Percentiles rank a stretch among this genome's conserved stretches.
phyloP scores from a whole-genome alignment of 352 stramenopile genomes.

The Globisporangium perplexum region DNA sequence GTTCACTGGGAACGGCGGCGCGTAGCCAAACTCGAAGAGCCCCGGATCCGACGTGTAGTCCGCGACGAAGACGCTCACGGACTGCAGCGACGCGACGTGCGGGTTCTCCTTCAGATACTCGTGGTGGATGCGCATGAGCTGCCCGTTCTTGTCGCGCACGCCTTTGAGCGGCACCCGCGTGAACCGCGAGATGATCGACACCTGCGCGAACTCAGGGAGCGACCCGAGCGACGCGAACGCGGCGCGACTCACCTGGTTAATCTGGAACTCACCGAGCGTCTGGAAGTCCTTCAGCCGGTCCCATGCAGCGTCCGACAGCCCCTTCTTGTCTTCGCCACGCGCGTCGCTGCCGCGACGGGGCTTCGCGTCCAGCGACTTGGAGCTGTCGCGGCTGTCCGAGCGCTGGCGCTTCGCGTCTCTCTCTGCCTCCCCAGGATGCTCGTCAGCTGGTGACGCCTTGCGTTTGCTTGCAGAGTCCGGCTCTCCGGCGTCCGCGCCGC shows the following conservation, averaged over 20 bases:
- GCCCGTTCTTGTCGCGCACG: slow-evolving; percentile 72
- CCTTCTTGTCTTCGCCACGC: slow-evolving; percentile 35
- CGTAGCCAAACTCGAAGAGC: slow-evolving; percentile 67
- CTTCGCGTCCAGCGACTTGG: slow-evolving; percentile 15
- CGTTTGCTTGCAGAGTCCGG: background rate
- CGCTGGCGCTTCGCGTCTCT: slow-evolving; percentile 17
- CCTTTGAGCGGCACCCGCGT: slow-evolving; percentile 49
- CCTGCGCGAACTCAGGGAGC: slow-evolving; percentile 75
- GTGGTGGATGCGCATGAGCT: slow-evolving; percentile 63
- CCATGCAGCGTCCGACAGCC: slow-evolving; percentile 55
- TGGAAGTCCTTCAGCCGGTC: slow-evolving; percentile 78
- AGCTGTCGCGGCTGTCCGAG: slow-evolving; percentile 18
- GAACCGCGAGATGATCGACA: slow-evolving; percentile 66
- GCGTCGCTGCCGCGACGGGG: slow-evolving; percentile 10
- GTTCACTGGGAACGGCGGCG: slow-evolving; percentile 46
- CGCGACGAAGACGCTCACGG: slow-evolving; percentile 35
- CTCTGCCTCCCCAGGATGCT: background rate
- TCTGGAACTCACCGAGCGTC: slow-evolving; percentile 34
- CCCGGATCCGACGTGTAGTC: slow-evolving; percentile 40
- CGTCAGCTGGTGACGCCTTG: background rate
- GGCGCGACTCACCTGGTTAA: slow-evolving; percentile 70
- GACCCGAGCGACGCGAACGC: slow-evolving; percentile 56
- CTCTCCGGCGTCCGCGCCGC: background rate
- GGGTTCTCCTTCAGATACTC: slow-evolving; percentile 78
- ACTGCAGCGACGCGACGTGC: slow-evolving; percentile 38